Evolutionary conservation across 192 early-diverging fungal genomes (phyloP), one percentile per base, ranked within the genome.

Genomic region (Hyaloraphidium curvatum): DNA sequence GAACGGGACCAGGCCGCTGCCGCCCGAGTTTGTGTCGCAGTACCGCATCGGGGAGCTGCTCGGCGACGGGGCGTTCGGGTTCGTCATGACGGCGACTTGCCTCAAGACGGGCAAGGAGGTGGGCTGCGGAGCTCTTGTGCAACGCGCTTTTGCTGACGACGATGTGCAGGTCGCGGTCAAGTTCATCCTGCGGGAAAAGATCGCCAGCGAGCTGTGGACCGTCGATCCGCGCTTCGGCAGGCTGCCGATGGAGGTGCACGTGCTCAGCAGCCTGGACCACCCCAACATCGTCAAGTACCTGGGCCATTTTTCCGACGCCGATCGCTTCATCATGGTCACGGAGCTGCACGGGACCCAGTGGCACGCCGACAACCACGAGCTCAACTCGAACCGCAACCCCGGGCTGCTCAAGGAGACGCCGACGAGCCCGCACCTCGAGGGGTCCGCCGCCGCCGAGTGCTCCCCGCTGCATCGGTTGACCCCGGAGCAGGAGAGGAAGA

Each of bases 41-140:
- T 71, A 66, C 39, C 51, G 41, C 13, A 16, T 69, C 14, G 59
- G 59, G 1, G 63, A 71, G 37, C 19, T 71, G 51, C 50, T 72
- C 14, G 70, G 70, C 28, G 70, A 72, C 19, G 70, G 70, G 2
- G 68, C 70, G 9, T 72, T 71, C 35, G 70, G 70, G 2, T 72
- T 72, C 62, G 70, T 72, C 5, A 40, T 72, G 33, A 70, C 67
- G 5, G 70, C 68, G 9, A 63, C 35, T 11, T n/a, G 58, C 2
- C 35, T 59, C 14, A 35, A 4, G 28, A 57, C 56, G 30, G 29
- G 39, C 28, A 52, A 25, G 39, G 62, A 67, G 58, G 65, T 66
- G 19, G 2, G 59, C 55, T 61, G n/a, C n/a, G n/a, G n/a, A n/a
- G n/a, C n/a, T n/a, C n/a, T 39, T 21, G 30, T 21, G 0, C 25